Base-by-base conservation (phyloP, 345 rosid genomes). In the Hibiscus trionum region DNA sequence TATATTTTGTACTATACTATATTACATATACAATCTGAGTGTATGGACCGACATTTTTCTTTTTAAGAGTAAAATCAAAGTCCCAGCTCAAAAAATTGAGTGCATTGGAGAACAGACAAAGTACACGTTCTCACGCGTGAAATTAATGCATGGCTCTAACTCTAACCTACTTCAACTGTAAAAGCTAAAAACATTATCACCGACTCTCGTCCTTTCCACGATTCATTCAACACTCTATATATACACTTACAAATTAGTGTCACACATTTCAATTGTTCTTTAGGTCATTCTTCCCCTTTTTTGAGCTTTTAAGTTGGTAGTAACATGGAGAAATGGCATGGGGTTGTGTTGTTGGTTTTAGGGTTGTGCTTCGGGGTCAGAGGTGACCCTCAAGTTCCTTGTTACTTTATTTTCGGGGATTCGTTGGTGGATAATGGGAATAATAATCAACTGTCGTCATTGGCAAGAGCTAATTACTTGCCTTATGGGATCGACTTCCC, bases 361-460 rank as follows among this genome's bases (percentile, higher is more conserved):
- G 27, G 11, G 69, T 49, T 75, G 59, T 39, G 67, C 46, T 71
- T 69, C 37, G 78, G 71, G 8, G 80, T 64, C 12, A 74, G 49
- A 52, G 90, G 81, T 29, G 87, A 76, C 4, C 93, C 91, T 2
- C 88, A 86, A 72, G 97, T 79, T 52, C 97, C 98, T 37, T 88
- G 97, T 75, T 91, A 82, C 83, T 93, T 91, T 77, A 78, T 91
- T 66, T 93, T 93, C 58, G 98, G 98, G 69, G 98, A 93, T 69
- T 93, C 98, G 16, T 78, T 93, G 85, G 96, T 89, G n/a, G 98
- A 93, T 49, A 89, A 84, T 77, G 98, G 98, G 70, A 93, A 93
- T 77, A 93, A 93, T 79, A 93, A 93, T 67, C 75, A 58, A 44
- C 96, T 93, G 14, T 1, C 33, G 3, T 91, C 97, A 35, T 26